phyloP scores from a whole-genome alignment of 2,329 filamentous ascomycete species.

The Neofusicoccum sp. region DNA sequence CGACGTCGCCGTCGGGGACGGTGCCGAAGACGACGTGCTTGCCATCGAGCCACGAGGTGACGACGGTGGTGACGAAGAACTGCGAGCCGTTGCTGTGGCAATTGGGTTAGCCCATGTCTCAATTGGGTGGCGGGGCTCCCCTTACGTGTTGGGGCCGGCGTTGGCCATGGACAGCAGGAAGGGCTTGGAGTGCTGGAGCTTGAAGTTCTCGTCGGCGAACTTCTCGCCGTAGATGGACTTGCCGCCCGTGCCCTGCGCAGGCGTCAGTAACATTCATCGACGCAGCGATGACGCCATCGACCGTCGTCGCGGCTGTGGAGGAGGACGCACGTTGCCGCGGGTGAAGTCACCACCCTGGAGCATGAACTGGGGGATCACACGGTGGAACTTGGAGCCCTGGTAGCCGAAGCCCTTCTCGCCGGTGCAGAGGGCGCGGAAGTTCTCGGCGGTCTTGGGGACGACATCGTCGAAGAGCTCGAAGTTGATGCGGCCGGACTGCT shows the following conservation, averaged over 20 bases:
- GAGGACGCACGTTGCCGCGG: constrained; percentile 75
- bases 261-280: constrained; percentile 24
- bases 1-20: constrained; percentile 58
- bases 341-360: constrained; percentile 96
- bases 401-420: constrained; percentile 82
- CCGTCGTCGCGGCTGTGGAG: background rate
- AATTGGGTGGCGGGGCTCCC: constrained; percentile 4
- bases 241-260: constrained; percentile 76
- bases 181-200: constrained; percentile 69
- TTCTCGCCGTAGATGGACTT: constrained; percentile 95
- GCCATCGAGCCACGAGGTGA: constrained; percentile 71
- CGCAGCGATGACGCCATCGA: background rate
- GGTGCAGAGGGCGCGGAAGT: constrained; percentile 85
- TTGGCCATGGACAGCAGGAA: constrained; percentile 95
- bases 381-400: constrained; percentile 83
- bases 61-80: constrained; percentile 73
- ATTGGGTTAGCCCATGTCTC: constrained; percentile 26
- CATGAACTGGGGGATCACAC: constrained; percentile 92
- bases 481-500: constrained; percentile 81
- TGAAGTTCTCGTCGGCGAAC: constrained; percentile 93
- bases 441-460: constrained; percentile 84
- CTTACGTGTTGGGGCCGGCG: constrained; percentile 87
- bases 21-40: constrained; percentile 86
- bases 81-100: constrained; percentile 66
- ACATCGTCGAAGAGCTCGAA: constrained; percentile 85